These are phyloP conservation scores for Agrocybe chaxingu DNA, from an alignment of 768 basidiomycete genomes.

Conservation along the genomic window DNA sequence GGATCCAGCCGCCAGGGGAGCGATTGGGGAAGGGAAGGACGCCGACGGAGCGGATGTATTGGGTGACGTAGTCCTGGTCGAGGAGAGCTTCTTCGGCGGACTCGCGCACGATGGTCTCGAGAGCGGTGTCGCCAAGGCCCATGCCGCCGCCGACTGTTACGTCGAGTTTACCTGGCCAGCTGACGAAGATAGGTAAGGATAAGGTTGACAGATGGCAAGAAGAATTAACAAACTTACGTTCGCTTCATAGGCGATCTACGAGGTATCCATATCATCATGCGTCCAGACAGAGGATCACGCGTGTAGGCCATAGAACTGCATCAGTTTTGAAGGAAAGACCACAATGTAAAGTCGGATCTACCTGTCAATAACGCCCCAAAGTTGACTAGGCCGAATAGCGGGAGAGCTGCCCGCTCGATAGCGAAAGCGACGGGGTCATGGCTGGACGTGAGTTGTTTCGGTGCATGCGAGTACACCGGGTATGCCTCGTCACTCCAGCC, in stretches of 20 bases:
- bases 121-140: conserved; percentile 33
- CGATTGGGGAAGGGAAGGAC: conserved; percentile 39
- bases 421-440: conserved; percentile 33
- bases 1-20: conserved; percentile 37
- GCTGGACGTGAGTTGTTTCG: conserved; percentile 4
- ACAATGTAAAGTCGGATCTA: conserved; percentile 8
- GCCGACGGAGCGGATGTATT: conserved; percentile 29
- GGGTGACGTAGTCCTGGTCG: conserved; percentile 29
- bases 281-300: conserved; percentile 22
- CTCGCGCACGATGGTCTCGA: conserved; percentile 36
- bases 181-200: conserved; percentile 9
- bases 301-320: conserved; percentile 26
- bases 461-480: conserved; percentile 28
- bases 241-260: conserved; percentile 36
- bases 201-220: neutral
- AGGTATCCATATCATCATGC: conserved; percentile 36
- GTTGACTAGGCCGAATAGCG: conserved; percentile 41
- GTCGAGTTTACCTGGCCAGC: conserved; percentile 37
- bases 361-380: conserved; percentile 42
- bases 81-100: conserved; percentile 42
- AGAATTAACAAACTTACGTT: conserved; percentile 26
- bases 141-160: conserved; percentile 44
- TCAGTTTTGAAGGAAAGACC: neutral
- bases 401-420: conserved; percentile 40
- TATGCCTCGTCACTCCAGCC: conserved; percentile 33